Base-by-base conservation (phyloP, 192 early-diverging fungal species). In the Phycomyces blakesleeanus region DNA sequence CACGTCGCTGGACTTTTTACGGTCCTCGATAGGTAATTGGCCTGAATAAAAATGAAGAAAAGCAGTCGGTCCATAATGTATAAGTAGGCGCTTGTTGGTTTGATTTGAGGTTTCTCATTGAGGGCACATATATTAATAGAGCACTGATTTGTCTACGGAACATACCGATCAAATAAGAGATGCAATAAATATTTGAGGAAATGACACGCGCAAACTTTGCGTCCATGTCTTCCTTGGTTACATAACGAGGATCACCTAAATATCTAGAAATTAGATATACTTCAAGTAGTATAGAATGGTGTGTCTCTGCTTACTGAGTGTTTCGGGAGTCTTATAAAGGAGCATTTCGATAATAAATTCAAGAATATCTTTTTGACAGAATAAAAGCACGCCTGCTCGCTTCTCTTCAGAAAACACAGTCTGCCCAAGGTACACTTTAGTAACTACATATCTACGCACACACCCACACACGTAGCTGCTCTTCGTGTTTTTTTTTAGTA, bases 331-430 rank as follows among this genome's bases (percentile, higher is more conserved):
- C 64, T 94, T 90, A 24, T 85, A 72, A 5, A 93, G 63, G 16
- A 95, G 67, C 24, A 84, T 83, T 25, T 93, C 89, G 0, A 71
- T 63, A 1, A 88, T 77, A 74, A 81, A 93, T 6, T 79, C 79
- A 6, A 94, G 51, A 18, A 97, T 86, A 44, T 92, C 90, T 15
- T 69, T 67, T 51, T 89, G 71, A 58, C 93, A 92, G 71, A 91
- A 96, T 6, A 79, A 70, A n/a, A 94, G 70, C 1, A 88, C 91
- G 26, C 92, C 87, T 9, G 73, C 61, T 14, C 78, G 81, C 69
- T 97, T 97, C 41, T 84, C 85, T 37, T 77, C 73, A 5, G 93
- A 84, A 68, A 98, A 98, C 12, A 89, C 91, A 14, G 79, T 67
- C 86, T 93, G 80, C 0, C 66, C 65, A 58, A 66, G 72, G 42